phyloP scores from a whole-genome alignment of 495 filamentous ascomycete species.

The Staphylotrichum tortipilum region DNA sequence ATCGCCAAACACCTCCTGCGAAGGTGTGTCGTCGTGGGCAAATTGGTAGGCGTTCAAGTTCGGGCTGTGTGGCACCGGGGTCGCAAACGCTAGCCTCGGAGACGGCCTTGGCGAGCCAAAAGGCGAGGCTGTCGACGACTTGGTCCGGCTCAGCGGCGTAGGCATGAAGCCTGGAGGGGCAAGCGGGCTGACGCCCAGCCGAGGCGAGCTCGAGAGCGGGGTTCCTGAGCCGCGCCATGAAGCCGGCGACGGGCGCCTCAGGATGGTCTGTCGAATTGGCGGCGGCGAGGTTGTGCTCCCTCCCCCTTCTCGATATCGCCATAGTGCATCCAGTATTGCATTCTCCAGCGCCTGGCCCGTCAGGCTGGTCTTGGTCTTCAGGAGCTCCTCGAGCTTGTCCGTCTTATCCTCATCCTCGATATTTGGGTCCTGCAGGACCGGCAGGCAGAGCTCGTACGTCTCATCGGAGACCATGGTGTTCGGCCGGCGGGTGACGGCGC shows the following conservation, averaged over 20 bases:
- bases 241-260: slow-evolving; percentile 83
- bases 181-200: slow-evolving; percentile 70
- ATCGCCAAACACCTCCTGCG: slow-evolving; percentile 82
- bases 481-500: neutral
- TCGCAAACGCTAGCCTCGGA: slow-evolving; percentile 81
- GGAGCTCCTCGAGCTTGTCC: slow-evolving; percentile 80
- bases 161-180: slow-evolving; percentile 76
- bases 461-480: slow-evolving; percentile 82
- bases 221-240: slow-evolving; percentile 82
- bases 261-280: slow-evolving; percentile 72
- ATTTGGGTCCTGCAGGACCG: slow-evolving; percentile 70
- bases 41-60: slow-evolving; percentile 92
- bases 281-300: slow-evolving; percentile 73
- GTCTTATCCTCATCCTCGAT: slow-evolving; percentile 93
- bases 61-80: slow-evolving; percentile 88
- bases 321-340: slow-evolving; percentile 81
- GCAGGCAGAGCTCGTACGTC: slow-evolving; percentile 81
- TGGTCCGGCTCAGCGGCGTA: slow-evolving; percentile 60
- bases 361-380: slow-evolving; percentile 69
- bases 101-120: slow-evolving; percentile 93
- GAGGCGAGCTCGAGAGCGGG: slow-evolving; percentile 65
- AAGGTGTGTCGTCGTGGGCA: slow-evolving; percentile 58
- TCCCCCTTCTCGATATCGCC: slow-evolving; percentile 75
- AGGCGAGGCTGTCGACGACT: slow-evolving; percentile 72
- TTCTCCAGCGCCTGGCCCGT: slow-evolving; percentile 77